Base-by-base conservation (phyloP, 768 basidiomycete genomes). In the button mushroom (Agaricus bisporus) region DNA sequence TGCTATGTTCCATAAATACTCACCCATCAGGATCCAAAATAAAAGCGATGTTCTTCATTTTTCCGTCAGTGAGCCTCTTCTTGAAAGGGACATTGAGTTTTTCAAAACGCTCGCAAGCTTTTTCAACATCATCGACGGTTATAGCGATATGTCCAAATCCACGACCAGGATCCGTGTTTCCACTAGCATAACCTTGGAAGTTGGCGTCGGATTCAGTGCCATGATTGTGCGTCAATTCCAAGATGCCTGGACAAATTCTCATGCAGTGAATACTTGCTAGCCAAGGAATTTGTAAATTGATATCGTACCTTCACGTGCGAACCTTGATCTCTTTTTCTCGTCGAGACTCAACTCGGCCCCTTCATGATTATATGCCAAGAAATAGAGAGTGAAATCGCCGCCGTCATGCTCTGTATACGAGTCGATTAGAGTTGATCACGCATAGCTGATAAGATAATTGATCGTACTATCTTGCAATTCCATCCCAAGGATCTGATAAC, bases 81-180 rank as follows among this genome's bases (percentile, higher is more conserved):
- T 92, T 88, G 77, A 95, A 98, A 25, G 72, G 67, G 20, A 95
- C 93, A 1, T 84, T 84, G 8, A 91, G 76, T 51, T 71, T 70
- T 59, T 94, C 91, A 56, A 99, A 88, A 22, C 91, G 79, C 47
- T 78, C 86, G 57, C 91, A 95, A 5, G 94, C 88, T 57, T 75
- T 79, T 59, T 92, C 79, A 61, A 98, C 76, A 64, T 97, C 78
- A 58, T 87, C 86, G 32, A 93, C 90, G 4, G 84, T 75, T 65
- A 97, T 82, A 54, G 88, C 89, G 61, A 95, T 91, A 69, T 97
- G 95, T 0, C 94, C 92, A 63, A 93, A 95, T 5, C 84, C 79
- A 51, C 75, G 76, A 26, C 86, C 84, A 4, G 89, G 87, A 4
- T 95, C 93, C 3, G 79, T 66, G 70, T 99, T 99, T 1, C 95